Evolutionary conservation across 345 rosid genomes (phyloP).

Genomic region (Sisymbrium irio): DNA sequence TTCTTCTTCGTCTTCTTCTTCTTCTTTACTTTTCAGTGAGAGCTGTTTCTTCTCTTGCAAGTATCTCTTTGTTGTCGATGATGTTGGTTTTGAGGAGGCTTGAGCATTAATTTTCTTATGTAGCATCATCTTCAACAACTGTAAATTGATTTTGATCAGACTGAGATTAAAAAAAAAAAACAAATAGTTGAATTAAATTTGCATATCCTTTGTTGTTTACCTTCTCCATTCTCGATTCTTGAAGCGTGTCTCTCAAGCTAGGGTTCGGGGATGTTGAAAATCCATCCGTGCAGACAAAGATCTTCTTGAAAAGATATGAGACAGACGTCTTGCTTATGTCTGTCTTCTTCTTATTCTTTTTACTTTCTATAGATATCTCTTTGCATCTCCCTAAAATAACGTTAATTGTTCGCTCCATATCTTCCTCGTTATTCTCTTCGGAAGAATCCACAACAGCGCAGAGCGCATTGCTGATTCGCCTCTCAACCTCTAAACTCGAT

Average conservation of each 20-base stretch:
- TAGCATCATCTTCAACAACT: slow-evolving; percentile 78
- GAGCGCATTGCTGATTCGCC: slow-evolving; percentile 59
- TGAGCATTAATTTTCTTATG: slow-evolving; percentile 75
- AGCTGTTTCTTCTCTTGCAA: slow-evolving; percentile 42
- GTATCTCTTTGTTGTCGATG: slow-evolving; percentile 47
- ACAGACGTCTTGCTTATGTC: slow-evolving; percentile 62
- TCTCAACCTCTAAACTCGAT: slow-evolving; percentile 85
- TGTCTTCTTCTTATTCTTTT: slow-evolving; percentile 42
- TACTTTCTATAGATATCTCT: slow-evolving; percentile 64
- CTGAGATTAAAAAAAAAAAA: background rate
- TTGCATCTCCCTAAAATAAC: slow-evolving; percentile 83
- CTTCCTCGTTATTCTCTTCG: slow-evolving; percentile 50
- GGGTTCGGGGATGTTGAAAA: slow-evolving; percentile 56
- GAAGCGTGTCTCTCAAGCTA: slow-evolving; percentile 71
- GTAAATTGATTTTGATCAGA: slow-evolving; percentile 8
- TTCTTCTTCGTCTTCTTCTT: slow-evolving; percentile 42
- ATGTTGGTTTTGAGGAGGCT: slow-evolving; percentile 48
- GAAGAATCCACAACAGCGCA: slow-evolving; percentile 38
- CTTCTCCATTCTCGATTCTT: slow-evolving; percentile 93
- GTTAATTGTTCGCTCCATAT: slow-evolving; percentile 78
- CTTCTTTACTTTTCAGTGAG: slow-evolving; percentile 37
- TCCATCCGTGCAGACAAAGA: slow-evolving; percentile 63
- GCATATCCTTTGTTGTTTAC: slow-evolving; percentile 34
- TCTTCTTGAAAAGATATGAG: slow-evolving; percentile 76
- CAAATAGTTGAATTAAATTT: background rate